phyloP scores from a whole-genome alignment of 495 filamentous ascomycete genomes.

The Penicillium daleae region DNA sequence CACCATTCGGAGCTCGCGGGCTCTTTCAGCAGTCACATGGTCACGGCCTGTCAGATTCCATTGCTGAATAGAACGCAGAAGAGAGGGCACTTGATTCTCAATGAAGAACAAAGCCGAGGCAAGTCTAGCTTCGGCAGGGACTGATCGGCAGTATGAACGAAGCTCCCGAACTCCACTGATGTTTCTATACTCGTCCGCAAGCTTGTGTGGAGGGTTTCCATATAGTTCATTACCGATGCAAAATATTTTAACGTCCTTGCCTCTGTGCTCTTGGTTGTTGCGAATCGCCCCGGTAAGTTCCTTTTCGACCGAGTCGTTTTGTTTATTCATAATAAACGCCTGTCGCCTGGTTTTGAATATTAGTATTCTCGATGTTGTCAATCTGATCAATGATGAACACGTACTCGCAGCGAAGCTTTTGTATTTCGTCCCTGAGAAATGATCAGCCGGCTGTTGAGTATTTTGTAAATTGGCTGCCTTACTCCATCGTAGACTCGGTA shows the following conservation, averaged over 20 bases:
- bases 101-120: background rate
- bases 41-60: background rate
- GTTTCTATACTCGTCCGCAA: background rate
- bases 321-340: background rate
- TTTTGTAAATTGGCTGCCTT: background rate
- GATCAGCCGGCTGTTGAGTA: background rate
- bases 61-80: background rate
- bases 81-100: background rate
- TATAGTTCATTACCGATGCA: background rate
- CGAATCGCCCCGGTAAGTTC: background rate
- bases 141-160: background rate
- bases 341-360: background rate
- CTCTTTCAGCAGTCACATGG: background rate
- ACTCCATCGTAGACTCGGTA: background rate
- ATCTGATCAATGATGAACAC: background rate
- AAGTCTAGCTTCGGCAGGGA: background rate
- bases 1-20: background rate
- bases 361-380: background rate
- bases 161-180: background rate
- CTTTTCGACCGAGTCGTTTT: background rate
- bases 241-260: background rate
- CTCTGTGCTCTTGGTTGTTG: background rate
- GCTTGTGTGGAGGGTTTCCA: background rate
- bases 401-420: background rate
- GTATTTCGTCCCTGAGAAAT: background rate